phyloP scores from a whole-genome alignment of 208 protist species.

The Lotmaria passim region DNA sequence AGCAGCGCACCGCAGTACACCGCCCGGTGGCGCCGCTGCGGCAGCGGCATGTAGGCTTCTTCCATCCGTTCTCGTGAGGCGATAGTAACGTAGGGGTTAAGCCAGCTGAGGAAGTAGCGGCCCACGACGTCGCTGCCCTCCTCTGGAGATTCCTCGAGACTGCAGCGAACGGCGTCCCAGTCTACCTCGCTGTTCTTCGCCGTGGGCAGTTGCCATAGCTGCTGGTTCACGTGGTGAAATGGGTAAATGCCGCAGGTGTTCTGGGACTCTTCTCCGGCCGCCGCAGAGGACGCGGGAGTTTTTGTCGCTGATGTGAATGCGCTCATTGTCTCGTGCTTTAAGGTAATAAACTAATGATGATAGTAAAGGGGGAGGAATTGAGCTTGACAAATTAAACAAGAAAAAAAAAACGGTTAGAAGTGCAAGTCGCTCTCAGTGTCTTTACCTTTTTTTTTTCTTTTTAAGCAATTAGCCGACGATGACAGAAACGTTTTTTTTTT shows the following conservation, averaged over 20 bases:
- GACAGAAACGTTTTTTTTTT: no score
- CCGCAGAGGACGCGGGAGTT: neutral
- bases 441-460: no score
- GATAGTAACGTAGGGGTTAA: constrained; percentile 35
- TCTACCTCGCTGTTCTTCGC: neutral
- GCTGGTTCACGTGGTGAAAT: constrained; percentile 21
- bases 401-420: no score
- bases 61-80: constrained; percentile 39
- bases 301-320: neutral
- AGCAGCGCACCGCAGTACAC: constrained; percentile 43
- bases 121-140: constrained; percentile 12
- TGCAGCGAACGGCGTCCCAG: neutral
- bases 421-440: no score
- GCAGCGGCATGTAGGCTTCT: constrained; percentile 32
- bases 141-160: constrained; percentile 35
- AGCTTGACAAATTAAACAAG: no score
- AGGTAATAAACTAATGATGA: no score
- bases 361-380: no score
- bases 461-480: no score
- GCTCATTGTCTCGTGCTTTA: no score
- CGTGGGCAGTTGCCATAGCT: constrained; percentile 18
- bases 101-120: constrained; percentile 48
- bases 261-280: neutral
- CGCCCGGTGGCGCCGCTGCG: constrained; percentile 20
- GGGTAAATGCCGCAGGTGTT: constrained; percentile 16